These are phyloP conservation scores for Gossypium australe DNA, from an alignment of 345 rosid genomes.

Conservation along the genomic window DNA sequence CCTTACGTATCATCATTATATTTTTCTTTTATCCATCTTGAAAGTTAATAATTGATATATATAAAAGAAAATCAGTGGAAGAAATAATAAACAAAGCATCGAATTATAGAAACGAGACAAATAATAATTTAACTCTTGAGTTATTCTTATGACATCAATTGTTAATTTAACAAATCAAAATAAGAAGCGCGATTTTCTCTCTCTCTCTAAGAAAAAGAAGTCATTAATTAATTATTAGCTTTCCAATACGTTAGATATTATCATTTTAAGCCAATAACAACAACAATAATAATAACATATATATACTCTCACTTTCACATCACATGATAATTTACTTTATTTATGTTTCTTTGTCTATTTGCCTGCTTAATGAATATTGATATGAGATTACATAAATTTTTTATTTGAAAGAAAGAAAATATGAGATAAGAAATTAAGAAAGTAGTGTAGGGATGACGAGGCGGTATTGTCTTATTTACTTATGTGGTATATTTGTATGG, in stretches of 20 bases:
- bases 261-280: background rate
- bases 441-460: too few species aligned
- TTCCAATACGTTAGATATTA: background rate
- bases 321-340: background rate
- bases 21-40: background rate
- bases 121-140: background rate
- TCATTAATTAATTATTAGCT: too few species aligned
- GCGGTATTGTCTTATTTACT: too few species aligned
- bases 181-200: background rate
- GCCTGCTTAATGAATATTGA: too few species aligned
- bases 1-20: background rate
- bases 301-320: background rate
- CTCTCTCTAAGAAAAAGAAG: too few species aligned
- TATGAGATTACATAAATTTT: too few species aligned
- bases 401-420: too few species aligned
- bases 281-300: too few species aligned
- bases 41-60: background rate
- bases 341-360: too few species aligned
- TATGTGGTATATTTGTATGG: too few species aligned
- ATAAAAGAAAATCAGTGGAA: constrained; percentile 19
- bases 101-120: background rate
- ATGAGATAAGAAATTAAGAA: too few species aligned
- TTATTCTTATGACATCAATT: background rate
- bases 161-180: background rate
- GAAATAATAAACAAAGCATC: background rate